Percentiles rank a stretch among this genome's conserved stretches.
Evolutionary conservation across 2,329 filamentous ascomycete species (phyloP).

Genomic region (Pseudogymnoascus sp.): DNA sequence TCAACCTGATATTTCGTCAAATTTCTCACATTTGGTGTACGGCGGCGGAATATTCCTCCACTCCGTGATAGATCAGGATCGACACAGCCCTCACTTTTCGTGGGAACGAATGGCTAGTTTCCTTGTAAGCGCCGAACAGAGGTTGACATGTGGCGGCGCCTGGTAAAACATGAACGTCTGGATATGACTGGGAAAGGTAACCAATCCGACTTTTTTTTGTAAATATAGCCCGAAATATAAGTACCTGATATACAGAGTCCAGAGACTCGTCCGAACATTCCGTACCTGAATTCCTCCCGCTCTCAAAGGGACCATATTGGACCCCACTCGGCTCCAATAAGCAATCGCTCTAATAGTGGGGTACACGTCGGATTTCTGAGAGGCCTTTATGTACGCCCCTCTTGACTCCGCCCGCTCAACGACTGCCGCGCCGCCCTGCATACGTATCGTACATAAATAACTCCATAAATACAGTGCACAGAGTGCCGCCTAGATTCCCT

Average conservation of each 20-base stretch:
- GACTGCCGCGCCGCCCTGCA: neutral
- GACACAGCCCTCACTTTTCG: slow-evolving; percentile 2
- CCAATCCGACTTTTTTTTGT: neutral
- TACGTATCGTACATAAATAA: slow-evolving; percentile 8
- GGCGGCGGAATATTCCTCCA: neutral
- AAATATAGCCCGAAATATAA: neutral
- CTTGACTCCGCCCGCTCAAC: slow-evolving; percentile 6
- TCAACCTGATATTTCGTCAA: neutral
- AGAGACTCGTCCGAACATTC: neutral
- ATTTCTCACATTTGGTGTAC: neutral
- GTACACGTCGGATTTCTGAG: neutral
- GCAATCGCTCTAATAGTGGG: neutral
- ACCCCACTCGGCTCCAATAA: neutral
- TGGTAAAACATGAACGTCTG: neutral
- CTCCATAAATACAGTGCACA: neutral
- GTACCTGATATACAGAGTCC: neutral
- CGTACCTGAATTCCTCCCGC: slow-evolving; percentile 7
- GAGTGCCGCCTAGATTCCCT: neutral
- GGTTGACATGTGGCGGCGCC: neutral
- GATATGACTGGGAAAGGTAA: neutral
- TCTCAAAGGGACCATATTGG: neutral
- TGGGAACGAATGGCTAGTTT: neutral
- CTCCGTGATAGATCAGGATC: neutral
- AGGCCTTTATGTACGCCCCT: slow-evolving; percentile 1
- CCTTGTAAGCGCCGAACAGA: neutral